These are phyloP conservation scores for Cryphonectria parasitica DNA, from an alignment of 2,329 filamentous ascomycete genomes.

Conservation along the genomic window DNA sequence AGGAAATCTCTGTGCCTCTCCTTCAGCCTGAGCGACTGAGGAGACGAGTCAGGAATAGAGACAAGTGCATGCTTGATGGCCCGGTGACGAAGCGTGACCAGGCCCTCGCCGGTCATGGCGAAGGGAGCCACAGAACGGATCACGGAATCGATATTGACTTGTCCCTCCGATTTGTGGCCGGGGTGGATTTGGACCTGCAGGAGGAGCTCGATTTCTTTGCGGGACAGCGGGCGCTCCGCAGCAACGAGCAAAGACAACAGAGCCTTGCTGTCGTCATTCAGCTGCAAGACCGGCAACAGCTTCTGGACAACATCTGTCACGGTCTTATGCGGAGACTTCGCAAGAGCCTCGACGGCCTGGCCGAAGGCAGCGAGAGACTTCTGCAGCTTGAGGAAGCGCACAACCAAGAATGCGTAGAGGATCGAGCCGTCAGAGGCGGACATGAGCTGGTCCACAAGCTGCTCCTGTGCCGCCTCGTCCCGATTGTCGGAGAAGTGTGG, in stretches of 20 bases:
- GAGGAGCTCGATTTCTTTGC: slow-evolving; percentile 6
- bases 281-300: neutral
- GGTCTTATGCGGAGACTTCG: neutral
- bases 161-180: neutral
- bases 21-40: neutral
- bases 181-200: neutral
- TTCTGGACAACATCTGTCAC: neutral
- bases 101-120: slow-evolving; percentile 3
- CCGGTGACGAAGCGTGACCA: slow-evolving; percentile 10
- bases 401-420: slow-evolving; percentile 3
- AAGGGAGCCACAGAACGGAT: slow-evolving; percentile 3
- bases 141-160: neutral
- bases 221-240: slow-evolving; percentile 4
- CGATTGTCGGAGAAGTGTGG: neutral
- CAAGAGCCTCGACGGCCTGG: neutral
- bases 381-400: slow-evolving; percentile 5
- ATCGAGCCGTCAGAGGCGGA: neutral
- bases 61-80: slow-evolving; percentile 16
- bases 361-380: neutral
- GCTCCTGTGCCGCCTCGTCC: slow-evolving; percentile 13
- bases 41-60: slow-evolving; percentile 4
- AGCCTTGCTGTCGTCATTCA: neutral
- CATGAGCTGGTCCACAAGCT: slow-evolving; percentile 2
- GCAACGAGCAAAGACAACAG: slow-evolving; percentile 10
- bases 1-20: slow-evolving; percentile 5